Percentiles rank a stretch among this genome's conserved stretches.
Evolutionary conservation across 805 yeast genomes (phyloP).

Genomic region (Metschnikowia proteae): DNA sequence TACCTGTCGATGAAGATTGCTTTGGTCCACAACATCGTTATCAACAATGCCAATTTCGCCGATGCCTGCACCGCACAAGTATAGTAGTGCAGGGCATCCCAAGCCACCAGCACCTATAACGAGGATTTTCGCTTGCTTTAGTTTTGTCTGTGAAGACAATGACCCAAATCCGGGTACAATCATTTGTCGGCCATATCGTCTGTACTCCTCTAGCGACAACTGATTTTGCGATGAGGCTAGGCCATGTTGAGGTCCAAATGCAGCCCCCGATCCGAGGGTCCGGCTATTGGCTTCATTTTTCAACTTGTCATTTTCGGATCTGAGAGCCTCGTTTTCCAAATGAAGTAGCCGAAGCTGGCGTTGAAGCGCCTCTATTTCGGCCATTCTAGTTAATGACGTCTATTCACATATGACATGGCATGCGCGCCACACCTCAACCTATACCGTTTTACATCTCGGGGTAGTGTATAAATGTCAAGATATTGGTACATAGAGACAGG

Average conservation of each 20-base stretch:
- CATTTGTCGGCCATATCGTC: conserved; percentile 92
- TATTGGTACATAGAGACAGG: too few species aligned
- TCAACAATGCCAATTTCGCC: conserved; percentile 86
- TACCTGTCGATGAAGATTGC: conserved; percentile 88
- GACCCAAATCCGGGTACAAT: conserved; percentile 77
- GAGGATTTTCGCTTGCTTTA: conserved; percentile 58
- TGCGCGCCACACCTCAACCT: neutral
- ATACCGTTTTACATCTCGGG: too few species aligned
- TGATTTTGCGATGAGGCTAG: neutral
- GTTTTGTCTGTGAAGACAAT: conserved; percentile 45
- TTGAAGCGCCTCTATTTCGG: conserved; percentile 21
- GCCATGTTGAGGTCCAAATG: too few species aligned
- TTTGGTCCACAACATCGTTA: conserved; percentile 74
- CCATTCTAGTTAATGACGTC: neutral
- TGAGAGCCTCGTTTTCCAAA: conserved; percentile 16
- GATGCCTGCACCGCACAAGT: conserved; percentile 83
- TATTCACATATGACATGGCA: neutral
- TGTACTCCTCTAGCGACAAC: conserved; percentile 60
- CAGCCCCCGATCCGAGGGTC: neutral
- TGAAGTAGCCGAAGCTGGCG: conserved; percentile 21
- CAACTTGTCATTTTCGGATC: neutral
- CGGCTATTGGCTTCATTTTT: conserved; percentile 13
- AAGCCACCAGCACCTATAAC: conserved; percentile 97
- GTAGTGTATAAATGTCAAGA: too few species aligned
- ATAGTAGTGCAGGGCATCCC: conserved; percentile 87